phyloP scores from a whole-genome alignment of 139 green algal species.

The Coelastrella sp. region DNA sequence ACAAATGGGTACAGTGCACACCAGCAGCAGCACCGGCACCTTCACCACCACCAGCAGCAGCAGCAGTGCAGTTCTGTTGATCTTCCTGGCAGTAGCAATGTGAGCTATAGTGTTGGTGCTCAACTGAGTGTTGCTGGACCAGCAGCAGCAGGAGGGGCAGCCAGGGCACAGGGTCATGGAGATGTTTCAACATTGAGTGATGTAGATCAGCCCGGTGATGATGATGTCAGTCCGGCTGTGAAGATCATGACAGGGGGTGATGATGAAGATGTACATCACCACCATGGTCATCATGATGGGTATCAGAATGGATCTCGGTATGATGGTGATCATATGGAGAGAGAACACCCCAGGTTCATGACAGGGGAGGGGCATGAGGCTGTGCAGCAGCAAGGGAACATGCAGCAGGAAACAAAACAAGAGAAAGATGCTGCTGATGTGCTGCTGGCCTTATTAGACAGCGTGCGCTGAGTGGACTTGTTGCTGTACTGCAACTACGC shows the following conservation, averaged over 20 bases:
- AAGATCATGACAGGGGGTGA: not conserved
- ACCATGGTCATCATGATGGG: not conserved
- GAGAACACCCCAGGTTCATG: not conserved
- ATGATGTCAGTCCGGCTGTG: not conserved
- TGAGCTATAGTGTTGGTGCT: not conserved
- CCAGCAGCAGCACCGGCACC: not conserved
- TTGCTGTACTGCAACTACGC: too few relatives aligned
- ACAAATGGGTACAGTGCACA: conserved; percentile 64
- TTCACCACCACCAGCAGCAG: not conserved
- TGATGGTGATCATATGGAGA: not conserved
- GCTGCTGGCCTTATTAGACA: not conserved
- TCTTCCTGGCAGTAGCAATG: not conserved
- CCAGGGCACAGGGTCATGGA: not conserved
- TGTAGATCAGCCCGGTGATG: not conserved
- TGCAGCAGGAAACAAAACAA: conserved; percentile 1
- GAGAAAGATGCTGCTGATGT: not conserved
- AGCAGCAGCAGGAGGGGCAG: too few relatives aligned
- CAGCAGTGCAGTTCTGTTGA: not conserved
- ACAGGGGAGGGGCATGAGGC: not conserved
- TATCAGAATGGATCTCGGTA: not conserved
- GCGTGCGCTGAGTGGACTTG: too few relatives aligned
- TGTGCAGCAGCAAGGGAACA: not conserved
- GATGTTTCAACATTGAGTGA: not conserved
- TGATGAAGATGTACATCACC: not conserved
- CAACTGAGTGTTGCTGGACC: not conserved